These are phyloP conservation scores for Aegilops tauschii DNA, from an alignment of 176 grass and related monocot species.

Conservation along the genomic window DNA sequence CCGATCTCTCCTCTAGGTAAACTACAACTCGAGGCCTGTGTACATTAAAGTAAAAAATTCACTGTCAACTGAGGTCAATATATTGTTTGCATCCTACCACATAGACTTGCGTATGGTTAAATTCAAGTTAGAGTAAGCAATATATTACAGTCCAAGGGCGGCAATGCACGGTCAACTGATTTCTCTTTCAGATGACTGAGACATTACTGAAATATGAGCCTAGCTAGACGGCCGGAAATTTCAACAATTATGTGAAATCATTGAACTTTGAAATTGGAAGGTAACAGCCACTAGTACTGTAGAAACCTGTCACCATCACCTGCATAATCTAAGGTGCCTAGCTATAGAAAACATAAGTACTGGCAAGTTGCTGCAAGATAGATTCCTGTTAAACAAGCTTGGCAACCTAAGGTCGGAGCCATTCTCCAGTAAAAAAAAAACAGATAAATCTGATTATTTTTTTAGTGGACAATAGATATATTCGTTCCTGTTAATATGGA, in stretches of 20 bases:
- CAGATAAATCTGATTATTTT: background rate
- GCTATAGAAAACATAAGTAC: constrained; percentile 26
- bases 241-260: background rate
- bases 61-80: background rate
- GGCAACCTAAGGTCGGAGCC: constrained; percentile 23
- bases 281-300: background rate
- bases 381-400: constrained; percentile 28
- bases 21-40: background rate
- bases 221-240: constrained; percentile 6
- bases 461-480: background rate
- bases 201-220: constrained; percentile 14
- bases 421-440: background rate
- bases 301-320: background rate
- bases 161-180: background rate
- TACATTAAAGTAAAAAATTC: background rate
- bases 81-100: background rate
- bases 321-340: constrained; percentile 10
- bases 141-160: constrained; percentile 10
- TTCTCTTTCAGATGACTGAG: constrained; percentile 25
- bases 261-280: constrained; percentile 2
- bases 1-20: background rate
- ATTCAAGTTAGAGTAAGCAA: background rate
- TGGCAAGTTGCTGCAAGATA: background rate
- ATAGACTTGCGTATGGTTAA: background rate
- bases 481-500: background rate